Evolutionary conservation across 2,329 filamentous ascomycete species (phyloP), one percentile per base, ranked within the genome.

Genomic region (Calycina marina): DNA sequence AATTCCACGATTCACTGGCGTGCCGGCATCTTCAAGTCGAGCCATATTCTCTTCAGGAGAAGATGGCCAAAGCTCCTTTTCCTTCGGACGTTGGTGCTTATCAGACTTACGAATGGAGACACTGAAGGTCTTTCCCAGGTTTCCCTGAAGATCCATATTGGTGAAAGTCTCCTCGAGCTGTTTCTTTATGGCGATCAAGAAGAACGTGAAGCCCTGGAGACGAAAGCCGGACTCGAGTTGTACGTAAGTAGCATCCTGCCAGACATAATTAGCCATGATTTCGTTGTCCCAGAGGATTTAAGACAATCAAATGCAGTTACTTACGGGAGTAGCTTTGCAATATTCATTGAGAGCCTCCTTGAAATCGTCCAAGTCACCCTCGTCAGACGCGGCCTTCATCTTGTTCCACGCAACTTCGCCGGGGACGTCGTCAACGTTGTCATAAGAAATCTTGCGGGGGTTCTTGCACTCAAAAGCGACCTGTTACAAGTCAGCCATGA

Each of bases 71-170:
- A 58, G 51, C 1, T 67, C 60, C 13, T 60, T 61, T 51, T 80
- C 69, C 31, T 67, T 67, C 17, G 68, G 68, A 3, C 72, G 67
- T 13, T 57, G 52, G 0, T 76, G 67, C 41, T 69, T 69, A 18
- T 63, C 54, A 2, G 61, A 62, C 43, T 74, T 72, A 30, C 77
- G 69, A 48, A 75, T 72, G 0, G 68, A 69, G 30, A 82, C 60
- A 1, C 65, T 66, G 44, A 67, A 81, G 49, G 72, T 73, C 53
- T 72, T 73, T 36, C 66, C 65, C 13, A 77, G 57, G 39, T 77
- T 69, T 4, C 77, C 77, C 46, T 82, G 75, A 2, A 81, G 57
- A 41, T 82, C 75, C 69, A 82, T 77, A 54, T 78, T 76, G 38
- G 72, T 79, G 42, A 74, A 65, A 4, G 72, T 70, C 1, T 56